Base-by-base conservation (phyloP, 768 basidiomycete genomes). In the Candolleomyces efflorescens region DNA sequence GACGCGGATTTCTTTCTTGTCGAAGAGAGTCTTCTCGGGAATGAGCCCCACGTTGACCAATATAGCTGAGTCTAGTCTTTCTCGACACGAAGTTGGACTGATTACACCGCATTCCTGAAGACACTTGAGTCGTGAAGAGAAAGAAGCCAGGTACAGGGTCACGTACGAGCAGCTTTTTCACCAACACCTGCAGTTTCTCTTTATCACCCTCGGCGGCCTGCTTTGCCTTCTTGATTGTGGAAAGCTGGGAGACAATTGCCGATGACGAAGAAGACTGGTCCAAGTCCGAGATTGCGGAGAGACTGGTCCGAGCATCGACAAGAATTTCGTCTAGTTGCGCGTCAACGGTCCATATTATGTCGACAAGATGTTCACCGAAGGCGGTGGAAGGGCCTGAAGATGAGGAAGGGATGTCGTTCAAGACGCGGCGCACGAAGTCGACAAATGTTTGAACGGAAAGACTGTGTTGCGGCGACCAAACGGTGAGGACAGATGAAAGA, bases 311-410 rank as follows among this genome's bases (percentile, higher is more conserved):
- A 46, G 78, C 78, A 62, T 90, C 87, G 13, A 70, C 68, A 37
- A 87, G 62, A 26, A 85, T 69, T 64, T 92, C 90, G 57, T 94
- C 92, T 58, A 93, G 69, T 61, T 88, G 83, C 38, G 82, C 77
- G 71, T 94, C 92, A 46, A 90, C 69, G 18, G 90, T 81, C 92
- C 92, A 94, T 46, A 92, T 77, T 64, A 89, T 78, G 67, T 94
- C 92, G 20, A 94, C 80, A 2, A 94, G 73, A 47, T 83, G 69
- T 63, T 92, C 90, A 11, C 86, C 86, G 56, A 92, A 70, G 11
- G 78, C 73, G 48, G 75, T 70, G 39, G 81, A 81, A 9, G 80
- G 77, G 7, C 83, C 78, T 11, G 71, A 69, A 5, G 88, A 89
- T 20, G 89, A 88, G n/a, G 83, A 84, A 18, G 90, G 90, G 10